Evolutionary conservation across 495 filamentous ascomycete species (phyloP), one percentile per base, ranked within the genome.

Genomic region (Parachaetomium inaequale): DNA sequence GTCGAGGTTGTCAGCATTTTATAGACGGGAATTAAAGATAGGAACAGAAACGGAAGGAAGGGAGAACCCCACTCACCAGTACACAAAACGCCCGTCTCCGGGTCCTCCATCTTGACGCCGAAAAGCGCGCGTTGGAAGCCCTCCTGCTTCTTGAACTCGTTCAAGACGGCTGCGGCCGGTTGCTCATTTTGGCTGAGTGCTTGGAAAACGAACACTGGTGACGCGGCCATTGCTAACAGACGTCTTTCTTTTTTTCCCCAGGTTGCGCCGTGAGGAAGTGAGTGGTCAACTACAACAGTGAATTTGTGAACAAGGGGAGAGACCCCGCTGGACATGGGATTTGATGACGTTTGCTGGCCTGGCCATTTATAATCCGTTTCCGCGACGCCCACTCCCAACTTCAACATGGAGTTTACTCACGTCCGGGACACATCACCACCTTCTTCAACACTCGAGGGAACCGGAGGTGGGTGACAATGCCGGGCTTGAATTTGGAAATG

Each of bases 51-150:
- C 6, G n/a, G 31, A 34, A 21, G 28, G n/a, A 29, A 6, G 17
- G 7, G 6, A 40, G 11, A 17, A 14, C 7, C 14, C 19, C 1
- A 42, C 64, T 25, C 14, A 63, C 66, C 51, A 14, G 59, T 63
- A 21, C 19, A 53, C 32, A 68, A 32, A 11, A 68, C 25, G 7
- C 60, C 63, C 29, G 45, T 58, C 25, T 36, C 25, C 14, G 51
- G 38, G 11, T 65, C 63, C 56, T 68, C 66, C 23, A 65, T 59
- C 63, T 63, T 65, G 3, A 23, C 55, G 11, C 66, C 66, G 42
- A 58, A 66, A 31, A 63, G 61, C 31, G 57, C 56, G 2, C 52
- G 43, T 29, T 46, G 59, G 52, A 63, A 47, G 12, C 63, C 63
- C 0, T 26, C n/a, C 21, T 42, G 54, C 11, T 45, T 25, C 59